A percentile compares a stretch with the other conserved stretches of the same genome.
Conservation (phyloP, 164 flowering plant genomes). For the Umbellularia californica region DNA sequence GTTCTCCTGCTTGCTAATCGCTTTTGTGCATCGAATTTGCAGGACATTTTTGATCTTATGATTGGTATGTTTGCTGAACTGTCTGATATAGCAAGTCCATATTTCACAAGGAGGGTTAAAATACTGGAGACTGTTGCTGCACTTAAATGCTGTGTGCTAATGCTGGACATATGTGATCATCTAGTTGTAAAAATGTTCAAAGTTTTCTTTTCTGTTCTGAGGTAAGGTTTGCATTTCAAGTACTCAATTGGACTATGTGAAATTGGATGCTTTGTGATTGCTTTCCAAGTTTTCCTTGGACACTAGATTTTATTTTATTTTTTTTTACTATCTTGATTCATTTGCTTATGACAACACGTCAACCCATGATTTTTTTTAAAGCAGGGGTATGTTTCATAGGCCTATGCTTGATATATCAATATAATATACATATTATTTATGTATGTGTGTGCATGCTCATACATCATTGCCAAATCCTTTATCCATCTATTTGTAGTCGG, state of each 20-base stretch:
- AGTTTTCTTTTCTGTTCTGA: conserved; percentile 62
- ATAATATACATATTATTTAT: no score
- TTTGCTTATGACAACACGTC: no score
- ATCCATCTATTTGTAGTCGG: no score
- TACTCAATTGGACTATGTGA: neutral
- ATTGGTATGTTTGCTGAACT: conserved; percentile 61
- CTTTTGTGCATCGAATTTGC: conserved; percentile 16
- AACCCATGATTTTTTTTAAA: no score
- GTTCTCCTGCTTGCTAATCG: conserved; percentile 2
- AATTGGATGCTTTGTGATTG: conserved; percentile 4
- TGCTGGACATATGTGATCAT: conserved; percentile 76
- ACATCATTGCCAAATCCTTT: no score
- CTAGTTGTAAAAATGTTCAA: conserved; percentile 74
- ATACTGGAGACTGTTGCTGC: conserved; percentile 73
- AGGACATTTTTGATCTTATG: conserved; percentile 74
- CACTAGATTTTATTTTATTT: no score
- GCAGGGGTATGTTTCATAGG: no score
- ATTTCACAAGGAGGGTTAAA: conserved; percentile 68
- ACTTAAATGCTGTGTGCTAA: conserved; percentile 62
- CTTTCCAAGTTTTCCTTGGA: neutral
- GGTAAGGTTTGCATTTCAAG: conserved; percentile 36
- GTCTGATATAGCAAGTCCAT: conserved; percentile 58
- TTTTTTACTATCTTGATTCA: no score
- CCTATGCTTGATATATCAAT: no score
- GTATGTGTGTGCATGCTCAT: no score